These are phyloP conservation scores for Jimgerdemannia flammicorona DNA, from an alignment of 192 early-diverging fungal genomes.

Conservation along the genomic window DNA sequence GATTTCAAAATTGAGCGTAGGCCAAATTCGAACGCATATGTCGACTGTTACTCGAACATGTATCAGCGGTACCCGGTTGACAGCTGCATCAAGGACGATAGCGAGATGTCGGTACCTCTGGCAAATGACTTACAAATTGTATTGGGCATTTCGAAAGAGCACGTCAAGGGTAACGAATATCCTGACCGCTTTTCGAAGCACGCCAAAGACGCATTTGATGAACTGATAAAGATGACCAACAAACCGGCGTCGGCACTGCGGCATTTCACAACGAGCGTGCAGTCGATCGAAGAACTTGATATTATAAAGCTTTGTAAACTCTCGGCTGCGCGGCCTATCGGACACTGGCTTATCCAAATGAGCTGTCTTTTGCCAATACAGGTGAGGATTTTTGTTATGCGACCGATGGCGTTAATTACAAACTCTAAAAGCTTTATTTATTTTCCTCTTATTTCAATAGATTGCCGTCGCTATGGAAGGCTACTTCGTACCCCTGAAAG, in stretches of 20 bases:
- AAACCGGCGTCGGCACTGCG: neutral
- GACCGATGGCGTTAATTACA: neutral
- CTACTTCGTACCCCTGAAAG: constrained; percentile 9
- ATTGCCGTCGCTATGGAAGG: constrained; percentile 17
- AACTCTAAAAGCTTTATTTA: neutral
- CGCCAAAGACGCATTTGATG: neutral
- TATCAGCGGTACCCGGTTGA: neutral
- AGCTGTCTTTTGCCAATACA: neutral
- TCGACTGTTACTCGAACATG: neutral
- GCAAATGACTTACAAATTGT: neutral
- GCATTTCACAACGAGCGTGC: neutral
- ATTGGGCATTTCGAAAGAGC: neutral
- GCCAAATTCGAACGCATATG: neutral
- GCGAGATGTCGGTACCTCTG: neutral
- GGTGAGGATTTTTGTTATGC: neutral
- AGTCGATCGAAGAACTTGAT: neutral
- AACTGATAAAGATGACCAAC: neutral
- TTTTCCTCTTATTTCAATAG: neutral
- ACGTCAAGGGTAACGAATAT: neutral
- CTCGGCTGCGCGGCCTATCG: neutral
- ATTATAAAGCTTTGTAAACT: neutral
- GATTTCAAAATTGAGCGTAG: neutral
- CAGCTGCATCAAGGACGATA: neutral
- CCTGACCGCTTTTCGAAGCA: neutral
- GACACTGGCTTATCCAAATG: neutral